phyloP scores from a whole-genome alignment of 2,329 filamentous ascomycete genomes.

The Colletotrichum theobromicola region DNA sequence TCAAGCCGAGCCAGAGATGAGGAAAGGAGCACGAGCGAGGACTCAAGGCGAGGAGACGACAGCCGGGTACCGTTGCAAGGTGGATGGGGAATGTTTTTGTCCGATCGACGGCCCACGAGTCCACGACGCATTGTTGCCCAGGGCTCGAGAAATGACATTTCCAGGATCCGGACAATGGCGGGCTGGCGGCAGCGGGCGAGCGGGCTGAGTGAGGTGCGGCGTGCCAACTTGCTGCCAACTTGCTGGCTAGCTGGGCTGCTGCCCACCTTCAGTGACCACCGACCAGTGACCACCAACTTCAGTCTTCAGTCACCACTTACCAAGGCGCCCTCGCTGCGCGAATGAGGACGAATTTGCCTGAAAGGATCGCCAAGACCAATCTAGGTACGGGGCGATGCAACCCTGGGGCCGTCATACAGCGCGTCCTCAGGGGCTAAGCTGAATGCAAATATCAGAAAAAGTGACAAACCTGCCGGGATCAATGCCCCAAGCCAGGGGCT shows the following conservation, averaged over 20 bases:
- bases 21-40: neutral
- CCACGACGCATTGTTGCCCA: slow-evolving; percentile 2
- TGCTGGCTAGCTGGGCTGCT: neutral
- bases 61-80: slow-evolving; percentile 14
- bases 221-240: neutral
- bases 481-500: neutral
- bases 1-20: slow-evolving; percentile 5
- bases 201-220: neutral
- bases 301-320: neutral
- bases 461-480: neutral
- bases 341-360: neutral
- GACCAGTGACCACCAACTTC: neutral
- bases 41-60: neutral
- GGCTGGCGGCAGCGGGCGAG: neutral
- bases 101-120: slow-evolving; percentile 4
- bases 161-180: neutral
- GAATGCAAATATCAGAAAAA: slow-evolving; percentile 10
- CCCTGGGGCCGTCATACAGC: slow-evolving; percentile 1
- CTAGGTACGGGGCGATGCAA: slow-evolving; percentile 3
- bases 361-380: slow-evolving; percentile 12
- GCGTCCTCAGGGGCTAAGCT: slow-evolving; percentile 11
- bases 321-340: neutral
- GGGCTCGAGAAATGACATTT: slow-evolving; percentile 16
- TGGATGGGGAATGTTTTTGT: slow-evolving; percentile 17
- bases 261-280: neutral